Percentiles rank a stretch among this genome's conserved stretches.
Conservation (phyloP, 2,329 filamentous ascomycete species). For the Botrytis squamosa region DNA sequence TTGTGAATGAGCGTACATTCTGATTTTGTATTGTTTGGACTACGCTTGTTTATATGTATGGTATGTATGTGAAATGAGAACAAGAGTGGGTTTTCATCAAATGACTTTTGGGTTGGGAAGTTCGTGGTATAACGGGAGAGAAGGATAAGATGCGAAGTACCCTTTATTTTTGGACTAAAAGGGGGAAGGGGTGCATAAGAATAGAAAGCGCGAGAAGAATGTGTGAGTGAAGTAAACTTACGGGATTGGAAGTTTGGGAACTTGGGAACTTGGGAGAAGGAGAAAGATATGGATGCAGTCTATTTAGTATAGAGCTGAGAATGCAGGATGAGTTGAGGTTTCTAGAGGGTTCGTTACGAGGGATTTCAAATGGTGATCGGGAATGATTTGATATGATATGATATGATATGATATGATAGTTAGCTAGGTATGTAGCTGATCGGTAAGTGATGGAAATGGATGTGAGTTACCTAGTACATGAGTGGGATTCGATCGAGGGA, state of each 20-base stretch:
- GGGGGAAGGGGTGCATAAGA: too few relatives aligned
- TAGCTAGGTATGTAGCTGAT: background rate
- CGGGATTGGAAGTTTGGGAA: too few relatives aligned
- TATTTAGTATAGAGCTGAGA: background rate
- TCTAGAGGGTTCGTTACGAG: background rate
- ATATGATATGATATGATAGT: background rate
- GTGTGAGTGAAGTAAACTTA: too few relatives aligned
- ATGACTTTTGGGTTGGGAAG: too few relatives aligned
- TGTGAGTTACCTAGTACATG: background rate
- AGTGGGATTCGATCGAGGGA: background rate
- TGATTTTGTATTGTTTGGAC: background rate
- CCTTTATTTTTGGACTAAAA: too few relatives aligned
- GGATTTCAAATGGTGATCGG: background rate
- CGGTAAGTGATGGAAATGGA: background rate
- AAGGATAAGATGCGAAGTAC: too few relatives aligned
- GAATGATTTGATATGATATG: background rate
- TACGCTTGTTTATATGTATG: rapidly evolving
- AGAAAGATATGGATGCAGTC: background rate
- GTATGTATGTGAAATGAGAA: background rate
- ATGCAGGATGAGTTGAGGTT: background rate
- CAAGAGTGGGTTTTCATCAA: background rate
- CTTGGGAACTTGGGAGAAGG: background rate
- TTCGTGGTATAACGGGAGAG: too few relatives aligned
- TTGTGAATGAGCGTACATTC: background rate
- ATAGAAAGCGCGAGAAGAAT: too few relatives aligned